Percentiles rank a stretch among this genome's conserved stretches.
Conservation (phyloP, 306 rosid genomes). For the Prunus persica region Prunus_persica_NCBIv2 NC_034009.1:36979001-36979500, state of each 20-base stretch:
- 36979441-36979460: neutral
- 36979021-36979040: conserved; percentile 97
- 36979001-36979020: conserved; percentile 83
- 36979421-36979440: conserved; percentile 37
- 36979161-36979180: conserved; percentile 94
- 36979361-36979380: conserved; percentile 66
- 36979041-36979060: conserved; percentile 89
- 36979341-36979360: neutral
- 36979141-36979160: conserved; percentile 44
- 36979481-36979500: neutral
- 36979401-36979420: conserved; percentile 84
- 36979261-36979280: conserved; percentile 63
- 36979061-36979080: conserved; percentile 80
- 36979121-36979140: neutral
- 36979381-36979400: conserved; percentile 70
- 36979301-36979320: neutral
- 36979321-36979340: conserved; percentile 5
- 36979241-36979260: conserved; percentile 91
- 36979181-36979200: conserved; percentile 87
- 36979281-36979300: neutral
- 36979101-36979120: neutral
- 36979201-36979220: conserved; percentile 85
- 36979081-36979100: neutral
- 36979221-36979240: conserved; percentile 91
- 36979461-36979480: neutral